Conservation (phyloP, 202 grass and related monocot species). For the Panicum hallii region DNA sequence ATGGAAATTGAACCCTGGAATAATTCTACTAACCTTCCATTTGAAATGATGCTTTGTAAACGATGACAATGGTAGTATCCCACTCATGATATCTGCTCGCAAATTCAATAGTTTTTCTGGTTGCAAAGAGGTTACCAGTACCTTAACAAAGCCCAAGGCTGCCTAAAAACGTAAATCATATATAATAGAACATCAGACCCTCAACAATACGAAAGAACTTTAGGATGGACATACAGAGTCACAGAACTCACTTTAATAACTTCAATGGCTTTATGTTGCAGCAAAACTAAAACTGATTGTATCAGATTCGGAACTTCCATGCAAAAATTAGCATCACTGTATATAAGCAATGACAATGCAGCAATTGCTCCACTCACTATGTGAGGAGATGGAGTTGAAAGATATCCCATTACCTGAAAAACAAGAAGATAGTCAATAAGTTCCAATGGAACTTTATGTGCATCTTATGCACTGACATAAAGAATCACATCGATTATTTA, state of each 20-base stretch:
- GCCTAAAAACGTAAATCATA: slow-evolving; percentile 55
- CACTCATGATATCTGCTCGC: slow-evolving; percentile 72
- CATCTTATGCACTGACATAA: background rate
- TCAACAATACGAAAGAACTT: slow-evolving; percentile 22
- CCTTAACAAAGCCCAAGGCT: slow-evolving; percentile 95
- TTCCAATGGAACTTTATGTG: slow-evolving; percentile 31
- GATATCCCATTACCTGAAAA: slow-evolving; percentile 96
- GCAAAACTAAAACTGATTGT: slow-evolving; percentile 84
- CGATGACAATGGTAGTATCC: slow-evolving; percentile 76
- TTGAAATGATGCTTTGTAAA: slow-evolving; percentile 91
- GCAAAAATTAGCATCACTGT: slow-evolving; percentile 88
- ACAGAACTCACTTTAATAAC: slow-evolving; percentile 73
- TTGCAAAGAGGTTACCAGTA: slow-evolving; percentile 87
- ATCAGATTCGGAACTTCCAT: slow-evolving; percentile 92
- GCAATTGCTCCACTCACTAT: slow-evolving; percentile 92
- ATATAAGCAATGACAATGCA: slow-evolving; percentile 97
- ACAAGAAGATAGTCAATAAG: slow-evolving; percentile 38
- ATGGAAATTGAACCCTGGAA: slow-evolving; percentile 29
- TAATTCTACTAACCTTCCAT: slow-evolving; percentile 65
- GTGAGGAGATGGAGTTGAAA: slow-evolving; percentile 85
- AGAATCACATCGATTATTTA: slow-evolving; percentile 26
- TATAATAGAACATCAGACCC: slow-evolving; percentile 22
- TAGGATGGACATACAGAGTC: slow-evolving; percentile 26
- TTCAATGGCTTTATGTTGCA: slow-evolving; percentile 91
- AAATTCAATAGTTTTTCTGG: slow-evolving; percentile 68